A percentile compares a stretch with the other conserved stretches of the same genome.
Evolutionary conservation across 2,329 filamentous ascomycete genomes (phyloP).

Genomic region (Oidium heveae): DNA sequence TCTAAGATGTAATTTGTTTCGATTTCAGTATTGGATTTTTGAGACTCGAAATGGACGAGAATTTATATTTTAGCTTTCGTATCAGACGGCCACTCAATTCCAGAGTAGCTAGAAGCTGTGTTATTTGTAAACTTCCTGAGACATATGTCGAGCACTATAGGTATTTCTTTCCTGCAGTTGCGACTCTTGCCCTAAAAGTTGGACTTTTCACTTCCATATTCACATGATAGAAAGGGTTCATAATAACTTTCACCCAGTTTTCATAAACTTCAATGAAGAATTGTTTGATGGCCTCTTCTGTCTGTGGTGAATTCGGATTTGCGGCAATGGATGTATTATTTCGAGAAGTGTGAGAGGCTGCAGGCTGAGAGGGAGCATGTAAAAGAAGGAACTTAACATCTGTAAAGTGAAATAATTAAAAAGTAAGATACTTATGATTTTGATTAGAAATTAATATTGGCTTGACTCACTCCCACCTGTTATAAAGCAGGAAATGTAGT

Average conservation of each 20-base stretch:
- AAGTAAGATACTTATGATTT: not conserved
- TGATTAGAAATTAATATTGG: not conserved
- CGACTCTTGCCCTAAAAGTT: conserved; percentile 59
- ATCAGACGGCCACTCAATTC: too few relatives aligned
- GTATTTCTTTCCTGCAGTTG: conserved; percentile 79
- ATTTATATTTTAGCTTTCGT: too few relatives aligned
- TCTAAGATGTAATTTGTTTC: too few relatives aligned
- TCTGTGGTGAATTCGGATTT: conserved; percentile 71
- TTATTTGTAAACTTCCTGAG: too few relatives aligned
- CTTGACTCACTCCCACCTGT: conserved; percentile 41
- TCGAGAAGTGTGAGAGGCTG: conserved; percentile 20
- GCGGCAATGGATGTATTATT: conserved; percentile 48
- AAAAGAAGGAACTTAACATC: conserved; percentile 82
- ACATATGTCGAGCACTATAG: conserved; percentile 22
- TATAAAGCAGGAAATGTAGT: conserved; percentile 83
- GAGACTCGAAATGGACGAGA: not conserved
- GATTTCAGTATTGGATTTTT: not conserved
- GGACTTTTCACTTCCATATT: conserved; percentile 72
- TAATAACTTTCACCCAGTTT: conserved; percentile 84
- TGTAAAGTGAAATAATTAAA: conserved; percentile 3
- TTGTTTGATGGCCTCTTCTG: conserved; percentile 82
- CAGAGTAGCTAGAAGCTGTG: too few relatives aligned
- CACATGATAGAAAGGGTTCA: conserved; percentile 84
- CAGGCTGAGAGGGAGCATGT: conserved; percentile 43
- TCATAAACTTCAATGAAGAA: conserved; percentile 95